phyloP scores from a whole-genome alignment of 345 rosid species.

The Rubroshorea leprosula region DNA sequence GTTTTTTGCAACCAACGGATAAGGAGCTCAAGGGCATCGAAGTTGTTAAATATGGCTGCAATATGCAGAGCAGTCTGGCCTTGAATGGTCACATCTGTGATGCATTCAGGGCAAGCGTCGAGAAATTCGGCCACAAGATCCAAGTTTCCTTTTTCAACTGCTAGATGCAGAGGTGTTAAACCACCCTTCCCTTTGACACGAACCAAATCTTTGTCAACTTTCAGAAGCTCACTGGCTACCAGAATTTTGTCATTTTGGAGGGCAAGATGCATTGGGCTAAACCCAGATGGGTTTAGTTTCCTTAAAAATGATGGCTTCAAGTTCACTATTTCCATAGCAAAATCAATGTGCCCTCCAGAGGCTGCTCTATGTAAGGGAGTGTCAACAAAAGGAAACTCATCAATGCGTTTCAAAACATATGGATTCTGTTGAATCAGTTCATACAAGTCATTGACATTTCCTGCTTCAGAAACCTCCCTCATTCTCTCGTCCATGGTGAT shows the following conservation, averaged over 20 bases:
- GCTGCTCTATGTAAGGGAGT: slow-evolving; percentile 30
- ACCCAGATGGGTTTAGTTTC: slow-evolving; percentile 17
- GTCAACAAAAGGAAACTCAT: slow-evolving; percentile 15
- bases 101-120: slow-evolving; percentile 16
- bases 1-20: slow-evolving; percentile 9
- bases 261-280: slow-evolving; percentile 21
- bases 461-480: slow-evolving; percentile 3
- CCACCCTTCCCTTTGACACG: slow-evolving; percentile 23
- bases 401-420: not conserved
- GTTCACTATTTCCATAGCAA: slow-evolving; percentile 14
- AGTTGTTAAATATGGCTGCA: not conserved
- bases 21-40: slow-evolving; percentile 17
- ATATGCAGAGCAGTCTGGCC: slow-evolving; percentile 24
- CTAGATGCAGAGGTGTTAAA: slow-evolving; percentile 23
- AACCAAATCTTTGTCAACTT: not conserved
- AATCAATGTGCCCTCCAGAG: slow-evolving; percentile 1
- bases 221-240: not conserved
- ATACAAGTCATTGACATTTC: slow-evolving; percentile 12
- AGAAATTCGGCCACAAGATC: slow-evolving; percentile 21
- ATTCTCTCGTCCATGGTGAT: not conserved
- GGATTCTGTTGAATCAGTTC: slow-evolving; percentile 8
- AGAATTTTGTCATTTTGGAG: not conserved
- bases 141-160: not conserved
- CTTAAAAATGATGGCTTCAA: slow-evolving; percentile 20
- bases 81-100: slow-evolving; percentile 18